Conservation (phyloP, 208 protist species). For the Endotrypanum monterogeii region DNA sequence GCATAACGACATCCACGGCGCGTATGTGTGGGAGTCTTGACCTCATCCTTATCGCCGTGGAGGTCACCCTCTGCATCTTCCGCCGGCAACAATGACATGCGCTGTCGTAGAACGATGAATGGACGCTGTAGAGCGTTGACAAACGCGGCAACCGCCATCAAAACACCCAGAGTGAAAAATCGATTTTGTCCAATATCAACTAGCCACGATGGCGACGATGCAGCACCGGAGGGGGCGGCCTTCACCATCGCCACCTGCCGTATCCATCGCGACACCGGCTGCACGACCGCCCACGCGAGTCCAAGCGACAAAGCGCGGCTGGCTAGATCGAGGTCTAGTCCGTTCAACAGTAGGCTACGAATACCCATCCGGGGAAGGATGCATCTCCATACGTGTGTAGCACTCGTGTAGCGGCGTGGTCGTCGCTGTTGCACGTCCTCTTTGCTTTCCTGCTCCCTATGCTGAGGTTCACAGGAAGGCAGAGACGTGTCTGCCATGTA, state of each 20-base stretch:
- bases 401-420: constrained; percentile 1
- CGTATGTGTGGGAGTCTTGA: neutral
- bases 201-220: constrained; percentile 4
- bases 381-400: constrained; percentile 11
- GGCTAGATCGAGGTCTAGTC: constrained; percentile 43
- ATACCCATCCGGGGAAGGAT: constrained; percentile 8
- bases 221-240: neutral
- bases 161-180: constrained; percentile 19
- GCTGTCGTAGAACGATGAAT: constrained; percentile 40
- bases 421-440: neutral
- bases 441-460: neutral
- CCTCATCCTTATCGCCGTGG: neutral
- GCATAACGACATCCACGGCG: constrained; percentile 26
- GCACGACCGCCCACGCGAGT: constrained; percentile 25
- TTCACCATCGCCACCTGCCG: constrained; percentile 7
- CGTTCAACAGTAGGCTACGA: constrained; percentile 29
- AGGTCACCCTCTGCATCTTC: neutral
- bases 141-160: constrained; percentile 20
- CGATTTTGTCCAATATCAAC: constrained; percentile 18
- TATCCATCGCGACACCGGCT: constrained; percentile 28
- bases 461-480: neutral
- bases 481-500: constrained; percentile 29
- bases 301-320: constrained; percentile 29
- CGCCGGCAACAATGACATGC: constrained; percentile 36
- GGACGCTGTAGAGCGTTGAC: constrained; percentile 41